Evolutionary conservation across 2,329 filamentous ascomycete genomes (phyloP).

Genomic region (Colletotrichum kahawae): DNA sequence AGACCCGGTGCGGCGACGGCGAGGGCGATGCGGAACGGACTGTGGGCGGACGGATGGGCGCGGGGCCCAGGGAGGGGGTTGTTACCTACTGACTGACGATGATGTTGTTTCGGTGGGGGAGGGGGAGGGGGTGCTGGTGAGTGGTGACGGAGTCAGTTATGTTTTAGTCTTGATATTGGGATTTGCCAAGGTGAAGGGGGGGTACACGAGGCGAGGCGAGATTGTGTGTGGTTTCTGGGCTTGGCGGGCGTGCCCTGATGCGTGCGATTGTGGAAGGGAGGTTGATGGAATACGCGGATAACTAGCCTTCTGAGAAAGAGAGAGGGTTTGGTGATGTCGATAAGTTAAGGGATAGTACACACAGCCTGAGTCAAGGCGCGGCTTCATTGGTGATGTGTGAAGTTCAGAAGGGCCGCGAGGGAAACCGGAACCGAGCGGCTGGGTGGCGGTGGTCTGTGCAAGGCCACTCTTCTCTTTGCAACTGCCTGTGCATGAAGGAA

Average conservation of each 20-base stretch:
- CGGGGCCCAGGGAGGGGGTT: too few species aligned
- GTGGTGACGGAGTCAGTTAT: not conserved
- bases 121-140: not conserved
- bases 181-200: not conserved
- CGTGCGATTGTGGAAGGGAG: not conserved
- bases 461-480: not conserved
- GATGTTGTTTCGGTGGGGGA: not conserved
- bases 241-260: not conserved
- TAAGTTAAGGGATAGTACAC: not conserved
- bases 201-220: not conserved
- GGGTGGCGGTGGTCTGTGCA: not conserved
- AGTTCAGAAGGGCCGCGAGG: not conserved
- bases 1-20: not conserved
- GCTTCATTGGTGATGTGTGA: not conserved
- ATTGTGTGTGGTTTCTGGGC: not conserved
- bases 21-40: not conserved
- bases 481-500: not conserved
- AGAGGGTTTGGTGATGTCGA: not conserved
- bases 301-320: not conserved
- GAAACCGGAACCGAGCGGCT: not conserved
- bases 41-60: not conserved
- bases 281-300: not conserved
- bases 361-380: not conserved
- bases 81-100: not conserved
- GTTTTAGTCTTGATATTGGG: not conserved